Evolutionary conservation across 257 asterid genomes (phyloP), one percentile per base, ranked within the genome.

Genomic region (Capsicum chinense): DNA sequence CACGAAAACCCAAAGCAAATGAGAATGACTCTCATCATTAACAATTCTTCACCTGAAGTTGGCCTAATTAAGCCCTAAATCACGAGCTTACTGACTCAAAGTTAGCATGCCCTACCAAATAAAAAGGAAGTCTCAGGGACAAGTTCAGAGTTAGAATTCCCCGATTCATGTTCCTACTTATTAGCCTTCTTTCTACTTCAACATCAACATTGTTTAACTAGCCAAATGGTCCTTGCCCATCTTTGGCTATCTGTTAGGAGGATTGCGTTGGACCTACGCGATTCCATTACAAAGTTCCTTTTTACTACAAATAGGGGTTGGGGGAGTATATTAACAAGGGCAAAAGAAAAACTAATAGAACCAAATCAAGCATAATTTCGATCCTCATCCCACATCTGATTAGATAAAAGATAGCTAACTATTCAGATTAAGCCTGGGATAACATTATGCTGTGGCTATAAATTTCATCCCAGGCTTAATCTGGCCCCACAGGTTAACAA

Each of bases 11-110:
- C n/a, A 47, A 71, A 11, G 2, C 14, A 44, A 47, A 1, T 71
- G 80, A n/a, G 17, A 71, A 71, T n/a, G 58, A 71, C 58, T 71
- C 47, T 47, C 58, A 71, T 71, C 42, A 71, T 71, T 11, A 11
- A 71, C 58, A 11, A 39, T 39, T 39, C 33, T 54, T 68, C 78
- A 68, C 14, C 14, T 7, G 52, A 68, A 68, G 78, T 68, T 15
- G 21, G 50, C 78, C 78, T 39, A 68, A 16, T 68, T 0, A 54
- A 39, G 54, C 7, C 54, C 78, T 68, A 37, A 21, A 37, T 68
- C 78, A 39, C 16, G 78, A 39, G 12, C 52, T 15, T 68, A 68
- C 6, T 9, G 26, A 68, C 13, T 37, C 54, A 68, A 68, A 68
- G 7, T 39, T 68, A 16, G 14, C 78, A 68, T 39, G 78, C 52